These are phyloP conservation scores for Nicotiana knightiana DNA, from an alignment of 257 asterid genomes.

Conservation along the genomic window DNA sequence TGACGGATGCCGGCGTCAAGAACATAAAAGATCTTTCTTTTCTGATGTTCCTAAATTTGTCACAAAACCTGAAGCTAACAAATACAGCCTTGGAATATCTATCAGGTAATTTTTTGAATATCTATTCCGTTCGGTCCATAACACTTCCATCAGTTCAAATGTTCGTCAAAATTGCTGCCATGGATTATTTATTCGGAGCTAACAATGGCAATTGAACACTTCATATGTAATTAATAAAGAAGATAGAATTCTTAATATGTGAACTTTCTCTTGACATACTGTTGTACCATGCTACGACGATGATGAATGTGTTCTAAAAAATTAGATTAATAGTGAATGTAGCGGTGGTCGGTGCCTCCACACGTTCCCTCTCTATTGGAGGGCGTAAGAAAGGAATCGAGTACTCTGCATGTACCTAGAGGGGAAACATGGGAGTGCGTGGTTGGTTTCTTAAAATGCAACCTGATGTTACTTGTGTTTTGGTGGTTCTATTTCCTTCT, in stretches of 20 bases:
- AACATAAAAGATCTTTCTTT: slow-evolving; percentile 7
- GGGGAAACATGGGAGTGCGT: neutral
- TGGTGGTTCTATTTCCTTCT: no score
- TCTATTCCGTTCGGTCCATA: neutral
- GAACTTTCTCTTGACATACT: neutral
- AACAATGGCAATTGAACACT: neutral
- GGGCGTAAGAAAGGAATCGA: neutral
- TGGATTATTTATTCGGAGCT: neutral
- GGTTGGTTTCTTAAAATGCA: neutral
- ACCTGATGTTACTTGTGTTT: no score
- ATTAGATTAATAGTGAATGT: neutral
- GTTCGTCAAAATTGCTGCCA: neutral
- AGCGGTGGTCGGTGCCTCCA: neutral
- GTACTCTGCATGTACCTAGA: neutral
- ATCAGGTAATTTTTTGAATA: slow-evolving; percentile 1
- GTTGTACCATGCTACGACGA: neutral
- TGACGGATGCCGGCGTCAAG: slow-evolving; percentile 13
- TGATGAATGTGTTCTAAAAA: neutral
- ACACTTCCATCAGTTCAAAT: neutral
- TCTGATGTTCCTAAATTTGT: slow-evolving; percentile 12
- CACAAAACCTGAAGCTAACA: slow-evolving; percentile 6
- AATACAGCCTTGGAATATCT: slow-evolving; percentile 4
- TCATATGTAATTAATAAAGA: neutral
- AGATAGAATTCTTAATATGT: neutral
- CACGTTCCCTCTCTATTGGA: neutral